Evolutionary conservation across 1,139 yeast species (phyloP), one percentile per base, ranked within the genome.

Genomic region (Geotrichum reessii): DNA sequence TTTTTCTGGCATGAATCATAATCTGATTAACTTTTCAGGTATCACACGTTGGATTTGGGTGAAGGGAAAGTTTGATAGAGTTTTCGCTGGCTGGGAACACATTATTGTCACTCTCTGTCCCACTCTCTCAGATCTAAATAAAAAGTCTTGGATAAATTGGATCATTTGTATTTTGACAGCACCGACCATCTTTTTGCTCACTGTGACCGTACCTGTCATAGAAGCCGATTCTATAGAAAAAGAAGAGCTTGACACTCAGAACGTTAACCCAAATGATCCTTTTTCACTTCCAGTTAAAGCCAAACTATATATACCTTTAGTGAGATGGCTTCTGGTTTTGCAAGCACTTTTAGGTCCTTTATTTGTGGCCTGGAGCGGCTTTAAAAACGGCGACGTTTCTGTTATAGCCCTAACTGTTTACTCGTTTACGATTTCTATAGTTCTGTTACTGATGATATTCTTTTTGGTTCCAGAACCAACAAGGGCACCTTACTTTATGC

Each of bases 201-300:
- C 81, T 22, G 47, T 80, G 3, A 76, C 85, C 0, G 74, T 78
- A 0, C 87, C 87, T 0, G 84, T 81, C 1, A 68, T 75, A 50
- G 72, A 70, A 33, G 66, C 65, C 14, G 66, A 64, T n/a, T 62
- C 64, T 7, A 56, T 59, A 8, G 63, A 62, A 14, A 58, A 62
- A n/a, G 64, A 61, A 21, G 61, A 56, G 7, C 33, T 17, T 5
- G 19, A 24, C n/a, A 17, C 49, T 11, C 47, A 50, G 12, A 28
- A 31, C 17, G 19, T 6, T 3, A 2, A 9, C 9, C 37, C 22
- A 40, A 21, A 25, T 22, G 14, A 47, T 24, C 44, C 46, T 4
- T 28, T 42, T 33, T 48, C 17, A 19, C 31, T 42, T n/a, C 47
- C 55, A 2, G 47, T 21, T 9, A 53, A 47, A 22, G 17, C 57